These are phyloP conservation scores for Geotrichum fermentans DNA, from an alignment of 1,139 yeast genomes.

Conservation along the genomic window DNA sequence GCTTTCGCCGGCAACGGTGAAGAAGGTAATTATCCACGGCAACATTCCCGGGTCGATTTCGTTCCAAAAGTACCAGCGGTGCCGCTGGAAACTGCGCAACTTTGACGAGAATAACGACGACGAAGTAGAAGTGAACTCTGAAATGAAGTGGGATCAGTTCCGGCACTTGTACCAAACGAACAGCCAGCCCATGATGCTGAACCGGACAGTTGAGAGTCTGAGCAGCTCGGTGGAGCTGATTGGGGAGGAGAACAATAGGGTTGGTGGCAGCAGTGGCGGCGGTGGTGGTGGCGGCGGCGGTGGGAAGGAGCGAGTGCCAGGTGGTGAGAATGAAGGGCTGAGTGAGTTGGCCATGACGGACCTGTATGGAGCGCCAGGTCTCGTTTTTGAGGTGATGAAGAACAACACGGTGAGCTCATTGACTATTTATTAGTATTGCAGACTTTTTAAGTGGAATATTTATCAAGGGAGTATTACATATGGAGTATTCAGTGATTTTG, in stretches of 20 bases:
- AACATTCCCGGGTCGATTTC: slow-evolving; percentile 34
- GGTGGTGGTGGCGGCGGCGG: too few species aligned
- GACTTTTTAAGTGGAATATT: too few species aligned
- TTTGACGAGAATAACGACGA: background rate
- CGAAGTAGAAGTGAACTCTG: slow-evolving; percentile 22
- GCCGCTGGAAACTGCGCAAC: slow-evolving; percentile 30
- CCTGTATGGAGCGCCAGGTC: slow-evolving; percentile 29
- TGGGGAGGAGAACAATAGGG: too few species aligned
- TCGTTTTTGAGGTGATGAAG: slow-evolving; percentile 32
- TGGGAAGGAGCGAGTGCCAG: slow-evolving; percentile 11
- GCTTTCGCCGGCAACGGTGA: slow-evolving; percentile 26
- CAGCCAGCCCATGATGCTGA: slow-evolving; percentile 29
- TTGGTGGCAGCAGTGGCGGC: too few species aligned
- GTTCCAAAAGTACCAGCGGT: slow-evolving; percentile 33
- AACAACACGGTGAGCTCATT: slow-evolving; percentile 28
- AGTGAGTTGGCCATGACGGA: slow-evolving; percentile 33
- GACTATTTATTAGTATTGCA: slow-evolving; percentile 26
- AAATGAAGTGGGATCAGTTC: slow-evolving; percentile 21
- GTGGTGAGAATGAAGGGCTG: slow-evolving; percentile 11
- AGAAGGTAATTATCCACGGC: slow-evolving; percentile 34
- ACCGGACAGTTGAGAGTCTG: slow-evolving; percentile 31
- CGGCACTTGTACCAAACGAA: slow-evolving; percentile 9
- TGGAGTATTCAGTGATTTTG: too few species aligned
- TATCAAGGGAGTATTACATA: too few species aligned
- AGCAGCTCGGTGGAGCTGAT: slow-evolving; percentile 32